Percentiles rank a stretch among this genome's conserved stretches.
phyloP scores from a whole-genome alignment of 2,329 filamentous ascomycete species.

The Phialemonium atrogriseum region DNA sequence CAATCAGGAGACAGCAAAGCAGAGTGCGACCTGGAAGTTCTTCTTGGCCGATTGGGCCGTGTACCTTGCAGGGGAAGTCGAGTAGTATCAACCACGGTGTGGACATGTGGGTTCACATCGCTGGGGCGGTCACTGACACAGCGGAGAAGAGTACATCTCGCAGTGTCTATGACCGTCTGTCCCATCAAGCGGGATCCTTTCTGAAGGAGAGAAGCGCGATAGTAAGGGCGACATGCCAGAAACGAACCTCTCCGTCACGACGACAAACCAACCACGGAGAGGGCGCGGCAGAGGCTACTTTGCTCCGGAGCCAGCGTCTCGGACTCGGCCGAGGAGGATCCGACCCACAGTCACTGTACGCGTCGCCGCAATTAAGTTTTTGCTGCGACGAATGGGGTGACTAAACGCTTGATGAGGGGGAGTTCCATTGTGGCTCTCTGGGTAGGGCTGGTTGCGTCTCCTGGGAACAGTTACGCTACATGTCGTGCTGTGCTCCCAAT shows the following conservation, averaged over 20 bases:
- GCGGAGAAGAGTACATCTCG: not conserved
- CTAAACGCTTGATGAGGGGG: conserved; percentile 7
- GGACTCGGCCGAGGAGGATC: conserved; percentile 36
- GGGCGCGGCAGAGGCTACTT: conserved; percentile 34
- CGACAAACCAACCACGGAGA: conserved; percentile 7
- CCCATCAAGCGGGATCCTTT: conserved; percentile 34
- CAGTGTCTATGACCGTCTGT: conserved; percentile 10
- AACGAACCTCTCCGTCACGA: conserved; percentile 8
- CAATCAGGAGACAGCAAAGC: not conserved
- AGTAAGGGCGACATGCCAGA: conserved; percentile 37
- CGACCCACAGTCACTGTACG: not conserved
- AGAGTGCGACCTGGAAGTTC: no score
- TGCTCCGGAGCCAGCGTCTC: conserved; percentile 50
- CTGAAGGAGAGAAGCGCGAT: conserved; percentile 52
- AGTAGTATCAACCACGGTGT: conserved; percentile 9
- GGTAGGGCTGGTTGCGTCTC: conserved; percentile 45
- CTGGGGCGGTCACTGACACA: conserved; percentile 4
- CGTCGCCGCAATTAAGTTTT: no score
- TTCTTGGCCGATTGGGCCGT: not conserved
- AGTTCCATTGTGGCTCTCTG: conserved; percentile 12
- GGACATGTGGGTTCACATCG: conserved; percentile 11
- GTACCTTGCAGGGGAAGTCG: not conserved
- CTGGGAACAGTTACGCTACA: conserved; percentile 20
- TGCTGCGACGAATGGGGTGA: not conserved
- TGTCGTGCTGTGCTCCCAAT: conserved; percentile 26